Conservation (phyloP, 306 rosid species). For the Glycyrrhiza uralensis region DNA sequence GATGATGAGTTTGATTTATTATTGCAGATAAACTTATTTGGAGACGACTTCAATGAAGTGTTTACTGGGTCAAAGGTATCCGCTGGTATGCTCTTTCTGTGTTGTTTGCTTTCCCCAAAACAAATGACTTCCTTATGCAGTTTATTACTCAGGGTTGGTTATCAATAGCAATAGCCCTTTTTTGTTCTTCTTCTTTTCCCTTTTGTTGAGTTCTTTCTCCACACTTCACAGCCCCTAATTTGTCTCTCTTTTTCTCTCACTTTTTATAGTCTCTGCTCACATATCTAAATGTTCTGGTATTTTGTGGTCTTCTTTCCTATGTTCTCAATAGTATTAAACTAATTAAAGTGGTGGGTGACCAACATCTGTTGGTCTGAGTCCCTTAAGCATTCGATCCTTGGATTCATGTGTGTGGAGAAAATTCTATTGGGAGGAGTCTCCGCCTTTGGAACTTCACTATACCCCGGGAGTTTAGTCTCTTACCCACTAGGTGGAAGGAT, state of each 20-base stretch:
- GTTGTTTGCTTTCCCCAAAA: too few relatives aligned
- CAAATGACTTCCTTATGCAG: background rate
- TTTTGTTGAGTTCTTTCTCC: background rate
- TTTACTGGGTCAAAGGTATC: slow-evolving; percentile 67
- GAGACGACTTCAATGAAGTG: slow-evolving; percentile 71
- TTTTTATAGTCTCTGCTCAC: background rate
- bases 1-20: slow-evolving; percentile 6
- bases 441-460: background rate
- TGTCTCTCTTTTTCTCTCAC: background rate
- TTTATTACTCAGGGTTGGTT: background rate
- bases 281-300: background rate
- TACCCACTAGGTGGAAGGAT: background rate
- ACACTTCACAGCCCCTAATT: background rate
- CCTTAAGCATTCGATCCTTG: background rate
- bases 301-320: background rate
- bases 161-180: too few relatives aligned
- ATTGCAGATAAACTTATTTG: slow-evolving; percentile 56
- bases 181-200: background rate
- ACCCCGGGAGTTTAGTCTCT: background rate
- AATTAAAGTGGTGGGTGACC: background rate
- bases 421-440: background rate
- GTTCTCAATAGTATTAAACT: background rate
- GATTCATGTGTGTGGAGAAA: background rate
- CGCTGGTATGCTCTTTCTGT: slow-evolving; percentile 67
- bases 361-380: background rate